Evolutionary conservation across 169 alveolate species (phyloP).

Genomic region (Plasmodium relictum): DNA sequence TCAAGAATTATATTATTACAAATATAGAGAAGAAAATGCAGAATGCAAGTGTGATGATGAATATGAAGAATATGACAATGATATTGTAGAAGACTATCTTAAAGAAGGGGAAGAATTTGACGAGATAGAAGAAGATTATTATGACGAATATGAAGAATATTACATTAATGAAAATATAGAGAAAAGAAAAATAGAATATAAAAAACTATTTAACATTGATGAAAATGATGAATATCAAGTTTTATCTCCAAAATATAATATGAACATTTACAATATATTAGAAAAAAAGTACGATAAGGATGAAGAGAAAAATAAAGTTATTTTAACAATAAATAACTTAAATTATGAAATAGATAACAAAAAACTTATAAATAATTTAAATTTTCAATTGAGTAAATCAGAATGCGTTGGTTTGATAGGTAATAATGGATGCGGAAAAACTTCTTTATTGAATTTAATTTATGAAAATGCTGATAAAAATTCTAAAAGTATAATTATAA

Average conservation of each 20-base stretch:
- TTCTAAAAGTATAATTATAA: constrained; percentile 13
- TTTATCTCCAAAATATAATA: constrained; percentile 68
- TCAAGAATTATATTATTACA: not conserved
- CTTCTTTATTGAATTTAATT: constrained; percentile 80
- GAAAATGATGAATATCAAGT: constrained; percentile 18
- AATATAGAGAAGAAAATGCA: not conserved
- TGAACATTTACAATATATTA: constrained; percentile 56
- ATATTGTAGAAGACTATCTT: not conserved
- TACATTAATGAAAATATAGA: not conserved
- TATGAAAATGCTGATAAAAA: constrained; percentile 42
- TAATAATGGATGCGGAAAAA: constrained; percentile 86
- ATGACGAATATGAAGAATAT: not conserved
- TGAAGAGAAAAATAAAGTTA: constrained; percentile 27
- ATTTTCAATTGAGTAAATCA: constrained; percentile 77
- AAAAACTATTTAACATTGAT: constrained; percentile 28
- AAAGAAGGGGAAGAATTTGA: not conserved
- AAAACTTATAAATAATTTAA: constrained; percentile 80
- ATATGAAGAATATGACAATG: not conserved
- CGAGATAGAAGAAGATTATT: not conserved
- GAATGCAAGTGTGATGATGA: not conserved
- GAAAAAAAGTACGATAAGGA: constrained; percentile 58
- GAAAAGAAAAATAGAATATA: constrained; percentile 5
- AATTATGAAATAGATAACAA: constrained; percentile 76
- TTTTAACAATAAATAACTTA: constrained; percentile 61
- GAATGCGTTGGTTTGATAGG: constrained; percentile 87